These are phyloP conservation scores for Ascosphaera pollenicola DNA, from an alignment of 2,329 filamentous ascomycete genomes.

Conservation along the genomic window DNA sequence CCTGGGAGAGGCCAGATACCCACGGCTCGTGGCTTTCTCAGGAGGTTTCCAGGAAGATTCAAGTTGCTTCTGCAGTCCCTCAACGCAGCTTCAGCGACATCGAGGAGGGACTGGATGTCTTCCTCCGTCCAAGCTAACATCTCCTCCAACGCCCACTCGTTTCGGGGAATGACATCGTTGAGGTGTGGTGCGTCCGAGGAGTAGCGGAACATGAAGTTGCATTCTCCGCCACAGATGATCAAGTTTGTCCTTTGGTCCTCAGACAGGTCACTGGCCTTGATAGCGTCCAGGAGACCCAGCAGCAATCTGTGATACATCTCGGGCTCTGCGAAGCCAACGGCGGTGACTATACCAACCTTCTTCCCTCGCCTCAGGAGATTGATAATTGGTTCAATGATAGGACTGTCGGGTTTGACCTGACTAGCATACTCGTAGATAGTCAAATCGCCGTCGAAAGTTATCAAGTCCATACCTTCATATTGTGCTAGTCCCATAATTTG, in stretches of 20 bases:
- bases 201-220: conserved; percentile 84
- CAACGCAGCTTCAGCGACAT: conserved; percentile 69
- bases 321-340: conserved; percentile 80
- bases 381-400: conserved; percentile 46
- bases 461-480: conserved; percentile 50
- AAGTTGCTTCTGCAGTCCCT: conserved; percentile 61
- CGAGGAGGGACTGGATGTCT: conserved; percentile 60
- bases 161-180: conserved; percentile 38
- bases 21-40: conserved; percentile 76
- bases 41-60: conserved; percentile 52
- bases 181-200: conserved; percentile 40
- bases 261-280: conserved; percentile 40
- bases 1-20: conserved; percentile 47
- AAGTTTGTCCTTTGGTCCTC: conserved; percentile 51
- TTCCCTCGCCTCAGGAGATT: conserved; percentile 57
- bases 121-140: conserved; percentile 29
- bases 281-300: conserved; percentile 64
- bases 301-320: conserved; percentile 71
- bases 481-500: conserved; percentile 80
- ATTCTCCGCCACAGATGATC: conserved; percentile 86
- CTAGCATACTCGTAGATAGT: conserved; percentile 86
- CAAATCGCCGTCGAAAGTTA: conserved; percentile 95
- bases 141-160: conserved; percentile 38
- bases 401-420: conserved; percentile 51
- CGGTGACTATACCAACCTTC: conserved; percentile 86